Evolutionary conservation across 2,329 filamentous ascomycete species (phyloP).

Genomic region (Xylariomycetidae sp.): DNA sequence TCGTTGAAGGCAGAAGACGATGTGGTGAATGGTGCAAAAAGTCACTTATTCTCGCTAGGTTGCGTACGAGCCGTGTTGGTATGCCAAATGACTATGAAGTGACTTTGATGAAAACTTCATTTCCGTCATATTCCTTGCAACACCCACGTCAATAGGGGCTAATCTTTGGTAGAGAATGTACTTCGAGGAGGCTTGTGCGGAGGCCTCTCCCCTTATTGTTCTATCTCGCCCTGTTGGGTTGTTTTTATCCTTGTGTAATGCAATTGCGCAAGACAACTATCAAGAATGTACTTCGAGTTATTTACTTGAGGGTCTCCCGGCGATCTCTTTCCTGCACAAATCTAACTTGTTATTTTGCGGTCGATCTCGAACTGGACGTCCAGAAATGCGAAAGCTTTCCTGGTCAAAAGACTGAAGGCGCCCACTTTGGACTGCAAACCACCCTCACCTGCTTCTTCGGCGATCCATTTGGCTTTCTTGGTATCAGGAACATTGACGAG

Average conservation of each 20-base stretch:
- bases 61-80: too few relatives aligned
- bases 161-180: too few relatives aligned
- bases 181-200: too few relatives aligned
- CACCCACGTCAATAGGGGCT: too few relatives aligned
- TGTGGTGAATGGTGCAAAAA: too few relatives aligned
- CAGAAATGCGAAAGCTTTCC: not conserved
- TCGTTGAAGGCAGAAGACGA: too few relatives aligned
- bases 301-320: not conserved
- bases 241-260: not conserved
- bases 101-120: too few relatives aligned
- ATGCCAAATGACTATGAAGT: too few relatives aligned
- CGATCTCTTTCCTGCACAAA: not conserved
- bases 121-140: too few relatives aligned
- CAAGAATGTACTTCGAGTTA: not conserved
- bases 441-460: not conserved
- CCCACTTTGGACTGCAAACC: not conserved
- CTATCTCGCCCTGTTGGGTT: not conserved
- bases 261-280: not conserved
- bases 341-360: not conserved
- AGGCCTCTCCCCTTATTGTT: too few relatives aligned
- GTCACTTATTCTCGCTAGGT: too few relatives aligned
- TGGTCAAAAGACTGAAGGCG: not conserved
- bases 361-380: not conserved
- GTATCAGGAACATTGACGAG: not conserved
- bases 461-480: not conserved